phyloP scores from a whole-genome alignment of 495 filamentous ascomycete genomes.

The Cryomyces minteri region DNA sequence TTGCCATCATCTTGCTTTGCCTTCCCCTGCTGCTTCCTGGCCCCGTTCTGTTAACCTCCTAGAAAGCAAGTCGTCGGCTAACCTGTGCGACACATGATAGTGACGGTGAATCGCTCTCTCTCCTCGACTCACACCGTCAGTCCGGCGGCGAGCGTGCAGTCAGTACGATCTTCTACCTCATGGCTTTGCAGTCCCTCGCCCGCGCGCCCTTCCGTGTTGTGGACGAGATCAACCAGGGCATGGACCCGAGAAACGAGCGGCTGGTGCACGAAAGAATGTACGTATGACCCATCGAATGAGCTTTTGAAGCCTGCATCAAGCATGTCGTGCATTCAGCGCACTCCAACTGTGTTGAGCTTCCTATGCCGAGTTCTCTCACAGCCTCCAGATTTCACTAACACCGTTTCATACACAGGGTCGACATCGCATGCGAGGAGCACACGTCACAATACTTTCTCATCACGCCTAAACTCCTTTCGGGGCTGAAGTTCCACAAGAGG shows the following conservation, averaged over 20 bases:
- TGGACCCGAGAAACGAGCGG: conserved; percentile 95
- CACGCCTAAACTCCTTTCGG: conserved; percentile 86
- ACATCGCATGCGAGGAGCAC: conserved; percentile 30
- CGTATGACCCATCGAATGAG: too few species aligned
- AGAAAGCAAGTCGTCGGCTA: not conserved
- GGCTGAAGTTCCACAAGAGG: conserved; percentile 64
- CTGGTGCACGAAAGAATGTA: conserved; percentile 88
- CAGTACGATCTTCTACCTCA: conserved; percentile 97
- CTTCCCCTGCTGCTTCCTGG: not conserved
- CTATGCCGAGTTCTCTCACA: too few species aligned
- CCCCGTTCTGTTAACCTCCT: not conserved
- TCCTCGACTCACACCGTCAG: conserved; percentile 80
- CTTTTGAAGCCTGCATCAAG: too few species aligned
- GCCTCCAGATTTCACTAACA: too few species aligned
- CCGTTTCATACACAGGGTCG: not conserved
- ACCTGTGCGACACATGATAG: conserved; percentile 17
- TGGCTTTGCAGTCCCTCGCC: conserved; percentile 89
- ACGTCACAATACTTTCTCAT: conserved; percentile 79
- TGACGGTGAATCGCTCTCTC: conserved; percentile 64
- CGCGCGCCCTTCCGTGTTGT: conserved; percentile 97
- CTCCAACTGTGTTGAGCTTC: too few species aligned
- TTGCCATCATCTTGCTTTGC: not conserved
- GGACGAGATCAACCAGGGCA: conserved; percentile 98
- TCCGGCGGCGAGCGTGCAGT: conserved; percentile 93
- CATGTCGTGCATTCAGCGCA: too few species aligned